These are phyloP conservation scores for Adansonia gregorii DNA, from an alignment of 441 rosid species.

Conservation along the genomic window DNA sequence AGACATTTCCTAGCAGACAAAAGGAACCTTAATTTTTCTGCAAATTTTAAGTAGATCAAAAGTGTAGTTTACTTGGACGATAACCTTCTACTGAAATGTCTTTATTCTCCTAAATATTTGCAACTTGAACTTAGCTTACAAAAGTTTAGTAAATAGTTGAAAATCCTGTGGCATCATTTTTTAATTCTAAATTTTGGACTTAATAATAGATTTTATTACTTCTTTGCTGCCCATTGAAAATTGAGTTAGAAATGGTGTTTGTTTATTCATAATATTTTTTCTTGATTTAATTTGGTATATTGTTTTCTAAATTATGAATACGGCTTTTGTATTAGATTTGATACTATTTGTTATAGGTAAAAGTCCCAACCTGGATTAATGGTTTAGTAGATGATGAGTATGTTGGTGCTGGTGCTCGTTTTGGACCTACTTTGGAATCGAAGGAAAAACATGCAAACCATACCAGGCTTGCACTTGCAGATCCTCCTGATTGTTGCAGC, in stretches of 20 bases:
- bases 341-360: constrained; percentile 42
- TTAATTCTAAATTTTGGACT: constrained; percentile 8
- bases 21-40: neutral
- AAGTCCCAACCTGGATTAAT: constrained; percentile 54
- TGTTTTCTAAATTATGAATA: neutral
- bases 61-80: constrained; percentile 1
- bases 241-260: constrained; percentile 14
- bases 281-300: neutral
- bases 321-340: neutral
- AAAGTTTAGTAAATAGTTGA: constrained; percentile 5
- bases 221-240: neutral
- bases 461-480: constrained; percentile 46
- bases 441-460: constrained; percentile 55
- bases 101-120: neutral
- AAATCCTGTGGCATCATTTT: neutral
- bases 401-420: constrained; percentile 65
- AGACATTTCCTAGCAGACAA: neutral
- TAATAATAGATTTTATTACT: constrained; percentile 5
- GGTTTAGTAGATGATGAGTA: constrained; percentile 45
- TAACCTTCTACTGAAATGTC: neutral
- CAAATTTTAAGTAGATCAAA: neutral
- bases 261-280: neutral
- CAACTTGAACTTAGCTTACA: neutral
- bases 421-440: constrained; percentile 56
- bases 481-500: constrained; percentile 60